phyloP scores from a whole-genome alignment of 192 early-diverging fungal species.

The Mortierella antarctica region DNA sequence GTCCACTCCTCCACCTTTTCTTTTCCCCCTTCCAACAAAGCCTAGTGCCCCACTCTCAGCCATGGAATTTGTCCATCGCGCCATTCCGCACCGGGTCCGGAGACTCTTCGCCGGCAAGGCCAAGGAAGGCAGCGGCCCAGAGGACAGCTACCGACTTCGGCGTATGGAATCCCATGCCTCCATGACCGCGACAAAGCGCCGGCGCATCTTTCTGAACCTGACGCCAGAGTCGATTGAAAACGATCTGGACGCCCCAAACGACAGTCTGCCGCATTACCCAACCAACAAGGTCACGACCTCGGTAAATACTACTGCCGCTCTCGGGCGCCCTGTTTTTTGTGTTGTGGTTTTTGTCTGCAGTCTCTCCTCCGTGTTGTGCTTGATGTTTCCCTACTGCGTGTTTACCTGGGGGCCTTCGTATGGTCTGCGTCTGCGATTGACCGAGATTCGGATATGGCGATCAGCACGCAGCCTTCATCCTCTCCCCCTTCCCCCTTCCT shows the following conservation, averaged over 20 bases:
- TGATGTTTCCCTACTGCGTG: too few species aligned
- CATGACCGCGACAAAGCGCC: conserved; percentile 40
- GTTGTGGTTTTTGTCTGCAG: background rate
- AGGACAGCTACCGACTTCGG: conserved; percentile 49
- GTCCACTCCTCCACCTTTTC: background rate
- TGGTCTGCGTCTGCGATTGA: too few species aligned
- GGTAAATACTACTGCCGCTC: conserved; percentile 44
- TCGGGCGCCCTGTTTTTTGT: conserved; percentile 1
- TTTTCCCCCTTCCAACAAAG: background rate
- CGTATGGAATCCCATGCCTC: conserved; percentile 53
- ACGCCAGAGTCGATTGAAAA: conserved; percentile 48
- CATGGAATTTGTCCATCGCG: conserved; percentile 52
- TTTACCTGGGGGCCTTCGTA: too few species aligned
- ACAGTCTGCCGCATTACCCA: conserved; percentile 36
- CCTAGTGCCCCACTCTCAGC: background rate
- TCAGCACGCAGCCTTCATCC: too few species aligned
- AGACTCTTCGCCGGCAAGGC: conserved; percentile 24
- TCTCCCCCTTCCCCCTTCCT: too few species aligned
- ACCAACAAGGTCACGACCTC: conserved; percentile 51
- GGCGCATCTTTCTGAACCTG: conserved; percentile 49
- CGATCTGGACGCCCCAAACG: conserved; percentile 46
- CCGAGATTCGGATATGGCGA: too few species aligned
- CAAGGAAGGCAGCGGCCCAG: conserved; percentile 39
- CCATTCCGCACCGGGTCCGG: conserved; percentile 42
- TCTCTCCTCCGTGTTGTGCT: background rate